Base-by-base conservation (phyloP, 768 basidiomycete species). In the Udeniomyces megalosporus region DNA sequence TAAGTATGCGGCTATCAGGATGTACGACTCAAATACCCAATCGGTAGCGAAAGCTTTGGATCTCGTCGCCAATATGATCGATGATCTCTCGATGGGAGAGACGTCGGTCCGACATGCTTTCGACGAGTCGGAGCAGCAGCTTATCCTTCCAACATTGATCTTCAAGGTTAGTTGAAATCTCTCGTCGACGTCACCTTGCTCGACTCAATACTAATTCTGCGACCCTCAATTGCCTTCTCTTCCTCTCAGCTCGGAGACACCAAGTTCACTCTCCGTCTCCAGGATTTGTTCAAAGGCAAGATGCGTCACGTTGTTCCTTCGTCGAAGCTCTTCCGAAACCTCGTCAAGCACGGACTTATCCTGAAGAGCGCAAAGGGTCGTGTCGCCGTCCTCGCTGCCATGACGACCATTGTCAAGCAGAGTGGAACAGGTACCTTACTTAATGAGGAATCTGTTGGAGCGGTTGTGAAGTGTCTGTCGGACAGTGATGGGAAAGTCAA, bases 361-460 rank as follows among this genome's bases (percentile, higher is more conserved):
- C 85, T 86, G 20, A 92, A 92, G 73, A 86, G 90, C 20, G 85
- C 90, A 3, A 91, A 92, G 74, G 88, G 89, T 12, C 82, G 92
- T 14, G 86, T 89, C 73, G 87, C 88, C 14, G 78, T 84, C 22
- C 75, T 92, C 50, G 90, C 93, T 66, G 90, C 63, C 15, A 65
- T 65, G 63, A 55, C 58, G 6, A 60, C 34, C 26, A 65, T 65
- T 31, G 46, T 60, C 63, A 65, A 55, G 47, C 58, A 59, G 42
- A 58, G 26, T 10, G 63, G 58, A 10, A 53, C 63, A 2, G 57
- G 44, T 12, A 48, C 42, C 31, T 48, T 44, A 15, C 58, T 65
- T 54, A 85, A 87, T 8, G 70, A 76, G 49, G 90, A 88, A 70
- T 84, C 88, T 2, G 84, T 92, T 70, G 82, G 87, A 0, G 69